Evolutionary conservation across 2,329 filamentous ascomycete genomes (phyloP), one percentile per base, ranked within the genome.

Genomic region (Lachnellula cervina): DNA sequence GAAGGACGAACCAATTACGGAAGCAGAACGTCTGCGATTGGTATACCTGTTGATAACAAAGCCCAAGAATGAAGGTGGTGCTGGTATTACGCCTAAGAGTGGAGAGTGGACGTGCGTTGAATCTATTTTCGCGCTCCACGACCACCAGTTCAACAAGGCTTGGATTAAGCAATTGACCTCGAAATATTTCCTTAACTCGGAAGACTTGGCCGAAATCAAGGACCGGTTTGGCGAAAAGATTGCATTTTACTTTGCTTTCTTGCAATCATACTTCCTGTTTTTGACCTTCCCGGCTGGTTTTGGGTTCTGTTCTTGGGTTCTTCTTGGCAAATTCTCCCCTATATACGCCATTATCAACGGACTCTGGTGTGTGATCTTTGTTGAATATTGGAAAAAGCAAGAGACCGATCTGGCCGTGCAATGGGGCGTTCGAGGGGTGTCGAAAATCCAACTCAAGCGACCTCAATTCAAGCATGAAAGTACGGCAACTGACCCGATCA

Each of bases 301-400:
- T 64, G 93, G 93, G 3, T 77, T 89, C 42, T 78, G 81, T 1
- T 82, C 87, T 13, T 97, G 90, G 89, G 71, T 92, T 32, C 76
- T 96, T n/a, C 77, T 96, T 0, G 90, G 90, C 8, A 82, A 87
- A 55, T 97, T 91, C 73, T 96, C 92, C 1, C 82, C 85, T 55
- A 72, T 91, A 49, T 97, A 95, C 65, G 89, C 88, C 14, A 71
- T 92, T 1, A 78, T 87, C 45, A 92, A 87, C 68, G 87, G 85
- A 35, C 74, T 96, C n/a, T 96, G 92, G 90, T 87, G 87, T 55
- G 85, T 94, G 2, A 76, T 93, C 48, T 97, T 97, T 68, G 88
- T 96, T 55, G 93, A 97, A 70, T 96, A 89, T 72, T 97, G 93
- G 93, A 96, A 95, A 75, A 88, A 93, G 66, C 90, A 95, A 70